Evolutionary conservation across 2,329 filamentous ascomycete genomes (phyloP), one percentile per base, ranked within the genome.

Genomic region (Onygena corvina): DNA sequence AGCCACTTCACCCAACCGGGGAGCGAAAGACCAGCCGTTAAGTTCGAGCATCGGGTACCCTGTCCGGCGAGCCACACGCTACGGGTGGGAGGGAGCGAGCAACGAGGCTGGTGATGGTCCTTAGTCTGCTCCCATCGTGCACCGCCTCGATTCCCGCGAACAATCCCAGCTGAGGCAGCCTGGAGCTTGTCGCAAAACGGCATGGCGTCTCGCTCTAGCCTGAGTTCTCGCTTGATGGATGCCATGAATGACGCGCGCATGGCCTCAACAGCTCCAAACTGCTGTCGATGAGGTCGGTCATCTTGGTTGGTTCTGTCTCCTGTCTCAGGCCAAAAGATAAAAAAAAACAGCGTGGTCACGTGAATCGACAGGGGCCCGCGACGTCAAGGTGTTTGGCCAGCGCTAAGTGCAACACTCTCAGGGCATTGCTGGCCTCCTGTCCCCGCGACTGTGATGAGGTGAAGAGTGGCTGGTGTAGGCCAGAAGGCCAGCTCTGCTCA

Each of bases 91-190:
- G 27, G 11, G 11, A 40, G 25, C 36, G 9, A 40, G 18, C 36
- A 40, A 21, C 36, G 36, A 40, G 36, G 36, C 36, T 40, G 36
- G 36, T 40, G 36, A 23, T 12, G 36, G 36, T 21, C 36, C 36
- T 29, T 5, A 29, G 27, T 29, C 18, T 40, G 16, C 20, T 23
- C 18, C 36, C 18, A n/a, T 23, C 36, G 6, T 40, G 36, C 36
- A 40, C 36, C 36, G 36, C 36, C 36, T 40, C 36, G n/a, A 21
- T 12, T 21, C 36, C 25, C 36, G 18, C 16, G 20, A 21, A 40
- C 18, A 11, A 23, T 21, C n/a, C 36, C 36, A 40, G 36, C 36
- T 40, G 36, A 40, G 36, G 25, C 25, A 40, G 18, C 36, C 18
- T 23, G n/a, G 12, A n/a, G 20, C 36, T 40, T 40, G 8, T 21